Evolutionary conservation across 805 yeast genomes (phyloP).

Genomic region (Candida ipomoeae): DNA sequence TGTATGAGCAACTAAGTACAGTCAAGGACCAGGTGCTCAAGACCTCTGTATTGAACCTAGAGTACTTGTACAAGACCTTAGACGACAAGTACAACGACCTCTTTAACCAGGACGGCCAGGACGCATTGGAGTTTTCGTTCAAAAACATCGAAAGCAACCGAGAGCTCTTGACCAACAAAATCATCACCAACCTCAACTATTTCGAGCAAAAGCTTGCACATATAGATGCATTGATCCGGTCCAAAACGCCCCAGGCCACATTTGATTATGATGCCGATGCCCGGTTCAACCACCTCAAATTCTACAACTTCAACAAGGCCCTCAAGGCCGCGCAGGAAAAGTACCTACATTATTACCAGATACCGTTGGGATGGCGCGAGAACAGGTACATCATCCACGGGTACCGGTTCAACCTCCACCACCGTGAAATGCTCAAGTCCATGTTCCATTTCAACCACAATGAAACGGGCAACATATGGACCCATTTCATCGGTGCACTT

Average conservation of each 20-base stretch:
- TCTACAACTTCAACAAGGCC: slow-evolving; percentile 37
- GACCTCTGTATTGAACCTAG: slow-evolving; percentile 37
- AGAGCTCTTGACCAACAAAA: slow-evolving; percentile 33
- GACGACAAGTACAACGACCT: slow-evolving; percentile 40
- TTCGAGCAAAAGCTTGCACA: slow-evolving; percentile 39
- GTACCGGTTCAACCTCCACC: slow-evolving; percentile 73
- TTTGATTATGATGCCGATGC: slow-evolving; percentile 27
- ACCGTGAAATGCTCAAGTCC: slow-evolving; percentile 54
- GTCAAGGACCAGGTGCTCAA: slow-evolving; percentile 36
- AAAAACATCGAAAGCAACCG: slow-evolving; percentile 10
- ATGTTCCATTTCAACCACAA: slow-evolving; percentile 65
- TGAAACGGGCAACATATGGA: slow-evolving; percentile 91
- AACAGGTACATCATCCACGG: slow-evolving; percentile 82
- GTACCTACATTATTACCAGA: slow-evolving; percentile 69
- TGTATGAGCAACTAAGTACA: slow-evolving; percentile 33
- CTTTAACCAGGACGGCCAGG: slow-evolving; percentile 22
- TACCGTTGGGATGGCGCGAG: slow-evolving; percentile 92
- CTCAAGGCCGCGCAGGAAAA: slow-evolving; percentile 24
- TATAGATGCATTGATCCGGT: slow-evolving; percentile 36
- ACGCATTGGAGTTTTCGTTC: neutral
- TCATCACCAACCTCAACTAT: slow-evolving; percentile 39
- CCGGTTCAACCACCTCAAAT: slow-evolving; percentile 32
- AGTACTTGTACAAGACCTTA: slow-evolving; percentile 33
- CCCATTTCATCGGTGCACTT: slow-evolving; percentile 72
- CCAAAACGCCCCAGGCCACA: slow-evolving; percentile 28